phyloP scores from a whole-genome alignment of 306 rosid species.

The Quillaja saponaria region DNA sequence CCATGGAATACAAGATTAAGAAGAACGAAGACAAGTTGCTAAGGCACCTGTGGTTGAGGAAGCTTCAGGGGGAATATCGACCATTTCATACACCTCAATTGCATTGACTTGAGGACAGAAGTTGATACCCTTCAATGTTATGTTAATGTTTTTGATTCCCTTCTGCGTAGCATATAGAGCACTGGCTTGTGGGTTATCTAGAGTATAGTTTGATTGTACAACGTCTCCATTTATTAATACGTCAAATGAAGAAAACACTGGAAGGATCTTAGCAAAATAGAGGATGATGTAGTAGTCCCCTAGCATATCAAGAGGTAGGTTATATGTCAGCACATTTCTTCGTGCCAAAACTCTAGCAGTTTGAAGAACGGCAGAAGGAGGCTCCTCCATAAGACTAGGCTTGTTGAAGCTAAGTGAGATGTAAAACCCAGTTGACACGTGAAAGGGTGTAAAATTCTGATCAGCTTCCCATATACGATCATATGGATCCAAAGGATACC shows the following conservation, averaged over 20 bases:
- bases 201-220: slow-evolving; percentile 60
- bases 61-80: slow-evolving; percentile 68
- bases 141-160: slow-evolving; percentile 57
- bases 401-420: slow-evolving; percentile 47
- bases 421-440: slow-evolving; percentile 59
- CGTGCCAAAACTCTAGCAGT: slow-evolving; percentile 71
- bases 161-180: slow-evolving; percentile 53
- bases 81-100: slow-evolving; percentile 77
- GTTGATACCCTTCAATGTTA: slow-evolving; percentile 55
- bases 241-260: slow-evolving; percentile 74
- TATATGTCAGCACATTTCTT: slow-evolving; percentile 57
- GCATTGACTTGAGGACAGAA: slow-evolving; percentile 89
- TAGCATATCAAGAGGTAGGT: slow-evolving; percentile 49
- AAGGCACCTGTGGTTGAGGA: slow-evolving; percentile 89
- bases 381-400: slow-evolving; percentile 50
- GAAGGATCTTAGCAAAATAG: slow-evolving; percentile 83
- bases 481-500: slow-evolving; percentile 77
- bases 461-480: slow-evolving; percentile 88
- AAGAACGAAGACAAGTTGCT: slow-evolving; percentile 5
- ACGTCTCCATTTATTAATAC: slow-evolving; percentile 63
- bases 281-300: slow-evolving; percentile 83
- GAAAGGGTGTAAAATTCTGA: slow-evolving; percentile 63
- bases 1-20: background rate
- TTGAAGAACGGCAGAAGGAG: slow-evolving; percentile 65
- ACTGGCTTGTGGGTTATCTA: slow-evolving; percentile 55